Percentiles rank a stretch among this genome's conserved stretches.
phyloP scores from a whole-genome alignment of 495 filamentous ascomycete genomes.

The Pseudoneurospora amorphoporcata region DNA sequence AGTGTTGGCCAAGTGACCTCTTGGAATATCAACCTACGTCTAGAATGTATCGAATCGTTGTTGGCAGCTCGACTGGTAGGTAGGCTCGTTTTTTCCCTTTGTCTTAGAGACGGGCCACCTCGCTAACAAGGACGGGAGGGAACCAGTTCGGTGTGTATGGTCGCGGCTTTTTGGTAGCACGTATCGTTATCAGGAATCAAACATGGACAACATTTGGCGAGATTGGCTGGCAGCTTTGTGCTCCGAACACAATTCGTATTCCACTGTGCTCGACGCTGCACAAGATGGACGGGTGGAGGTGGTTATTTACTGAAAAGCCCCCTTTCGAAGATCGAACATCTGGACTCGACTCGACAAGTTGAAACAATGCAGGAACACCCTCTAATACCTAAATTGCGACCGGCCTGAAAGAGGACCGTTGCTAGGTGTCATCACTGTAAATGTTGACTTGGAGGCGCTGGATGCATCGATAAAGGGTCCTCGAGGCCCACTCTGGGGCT shows the following conservation, averaged over 20 bases:
- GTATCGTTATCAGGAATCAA: not conserved
- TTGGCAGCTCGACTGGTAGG: not conserved
- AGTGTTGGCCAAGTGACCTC: not conserved
- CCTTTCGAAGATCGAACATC: not conserved
- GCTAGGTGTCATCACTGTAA: not conserved
- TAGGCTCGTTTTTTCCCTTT: not conserved
- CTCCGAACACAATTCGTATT: not conserved
- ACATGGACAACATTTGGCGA: conserved; percentile 2
- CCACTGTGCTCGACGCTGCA: not conserved
- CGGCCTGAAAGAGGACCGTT: not conserved
- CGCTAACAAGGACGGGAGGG: not conserved
- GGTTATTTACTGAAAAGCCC: not conserved
- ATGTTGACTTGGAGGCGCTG: not conserved
- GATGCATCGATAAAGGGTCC: not conserved
- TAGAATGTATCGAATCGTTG: not conserved
- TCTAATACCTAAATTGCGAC: not conserved
- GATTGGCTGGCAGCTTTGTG: conserved; percentile 3
- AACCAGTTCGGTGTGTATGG: not conserved
- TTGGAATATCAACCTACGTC: not conserved
- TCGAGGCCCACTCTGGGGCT: not conserved
- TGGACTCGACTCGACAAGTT: not conserved
- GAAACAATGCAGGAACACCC: not conserved
- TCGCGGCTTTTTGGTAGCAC: not conserved
- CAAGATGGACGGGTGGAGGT: not conserved
- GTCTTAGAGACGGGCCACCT: not conserved